These are phyloP conservation scores for Diversispora eburnea DNA, from an alignment of 192 early-diverging fungal genomes.

Conservation along the genomic window DNA sequence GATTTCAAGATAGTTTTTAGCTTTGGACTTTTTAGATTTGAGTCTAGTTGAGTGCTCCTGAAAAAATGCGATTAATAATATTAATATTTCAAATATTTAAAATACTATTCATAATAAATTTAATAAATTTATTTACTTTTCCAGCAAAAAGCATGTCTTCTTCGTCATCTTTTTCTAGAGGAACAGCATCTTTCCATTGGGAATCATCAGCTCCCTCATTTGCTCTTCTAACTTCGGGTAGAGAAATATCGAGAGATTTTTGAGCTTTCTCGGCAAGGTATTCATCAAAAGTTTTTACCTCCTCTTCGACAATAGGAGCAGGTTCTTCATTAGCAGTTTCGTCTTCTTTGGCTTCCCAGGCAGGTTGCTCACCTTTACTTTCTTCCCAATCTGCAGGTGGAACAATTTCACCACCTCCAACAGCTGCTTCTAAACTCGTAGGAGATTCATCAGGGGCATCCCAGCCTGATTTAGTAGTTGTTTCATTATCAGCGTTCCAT, in stretches of 20 bases:
- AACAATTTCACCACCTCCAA: background rate
- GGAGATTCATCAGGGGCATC: background rate
- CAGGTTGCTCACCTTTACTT: background rate
- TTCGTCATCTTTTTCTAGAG: conserved; percentile 67
- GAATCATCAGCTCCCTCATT: conserved; percentile 84
- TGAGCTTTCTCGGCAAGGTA: conserved; percentile 72
- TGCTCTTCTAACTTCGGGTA: conserved; percentile 68
- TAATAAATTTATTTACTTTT: conserved; percentile 49
- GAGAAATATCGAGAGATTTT: conserved; percentile 56
- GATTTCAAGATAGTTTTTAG: conserved; percentile 74
- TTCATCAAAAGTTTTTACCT: conserved; percentile 82
- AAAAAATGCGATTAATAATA: background rate
- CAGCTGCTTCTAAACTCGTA: background rate
- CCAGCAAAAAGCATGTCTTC: conserved; percentile 67
- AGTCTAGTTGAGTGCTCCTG: conserved; percentile 28
- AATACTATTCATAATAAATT: background rate
- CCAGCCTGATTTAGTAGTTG: conserved; percentile 12
- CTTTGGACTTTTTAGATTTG: conserved; percentile 59
- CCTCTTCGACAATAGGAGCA: conserved; percentile 72
- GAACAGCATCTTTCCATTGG: conserved; percentile 77
- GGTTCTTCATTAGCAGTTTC: conserved; percentile 41
- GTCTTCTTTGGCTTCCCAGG: conserved; percentile 27
- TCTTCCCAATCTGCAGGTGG: background rate
- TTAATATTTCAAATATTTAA: background rate
- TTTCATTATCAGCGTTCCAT: conserved; percentile 3